Evolutionary conservation across 371 early-diverging fungal genomes (phyloP).

Genomic region (Mucor saturninus): DNA sequence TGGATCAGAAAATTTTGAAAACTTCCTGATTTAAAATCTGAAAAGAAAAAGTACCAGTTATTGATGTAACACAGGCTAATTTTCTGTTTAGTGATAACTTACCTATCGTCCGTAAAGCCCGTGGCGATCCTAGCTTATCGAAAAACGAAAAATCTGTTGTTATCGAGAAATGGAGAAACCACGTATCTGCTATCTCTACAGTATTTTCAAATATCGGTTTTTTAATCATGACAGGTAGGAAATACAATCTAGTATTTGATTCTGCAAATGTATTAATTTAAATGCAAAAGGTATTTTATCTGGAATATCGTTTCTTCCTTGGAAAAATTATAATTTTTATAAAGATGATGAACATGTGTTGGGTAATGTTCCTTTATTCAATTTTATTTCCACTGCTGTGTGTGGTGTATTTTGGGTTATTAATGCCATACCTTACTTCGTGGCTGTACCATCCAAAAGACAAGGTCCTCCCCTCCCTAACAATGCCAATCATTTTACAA

Average conservation of each 20-base stretch:
- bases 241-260: not conserved
- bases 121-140: slow-evolving; percentile 34
- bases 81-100: slow-evolving; percentile 42
- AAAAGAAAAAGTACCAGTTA: no score
- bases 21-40: no score
- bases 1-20: no score
- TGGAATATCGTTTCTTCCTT: slow-evolving; percentile 42
- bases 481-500: slow-evolving; percentile 38
- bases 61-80: no score
- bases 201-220: slow-evolving; percentile 55
- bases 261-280: not conserved
- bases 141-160: slow-evolving; percentile 29
- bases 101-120: slow-evolving; percentile 50
- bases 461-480: slow-evolving; percentile 44
- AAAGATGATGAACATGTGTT: slow-evolving; percentile 29
- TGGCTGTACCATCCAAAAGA: slow-evolving; percentile 44
- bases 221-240: slow-evolving; percentile 39
- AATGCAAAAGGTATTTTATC: slow-evolving; percentile 28
- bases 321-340: slow-evolving; percentile 36
- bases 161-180: slow-evolving; percentile 51
- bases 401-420: slow-evolving; percentile 53
- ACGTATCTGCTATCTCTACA: slow-evolving; percentile 57
- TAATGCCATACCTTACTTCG: slow-evolving; percentile 52
- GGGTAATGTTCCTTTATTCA: slow-evolving; percentile 50
- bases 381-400: slow-evolving; percentile 48